Percentiles rank a stretch among this genome's conserved stretches.
Conservation (phyloP, 2,329 filamentous ascomycete species). For the Venturia pyrina region DNA sequence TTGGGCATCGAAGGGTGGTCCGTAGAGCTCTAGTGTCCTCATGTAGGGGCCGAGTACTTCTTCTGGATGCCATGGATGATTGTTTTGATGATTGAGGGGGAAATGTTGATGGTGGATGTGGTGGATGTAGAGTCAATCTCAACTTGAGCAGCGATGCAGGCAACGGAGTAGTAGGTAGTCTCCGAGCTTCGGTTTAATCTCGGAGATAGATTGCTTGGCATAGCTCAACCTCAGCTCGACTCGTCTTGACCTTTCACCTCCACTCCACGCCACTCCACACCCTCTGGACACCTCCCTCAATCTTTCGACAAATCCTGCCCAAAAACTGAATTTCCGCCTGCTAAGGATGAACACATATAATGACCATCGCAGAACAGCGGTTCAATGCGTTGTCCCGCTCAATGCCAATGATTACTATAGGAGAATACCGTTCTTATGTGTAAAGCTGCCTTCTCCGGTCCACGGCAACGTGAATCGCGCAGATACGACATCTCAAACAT, state of each 20-base stretch:
- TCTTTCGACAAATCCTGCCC: too few species aligned
- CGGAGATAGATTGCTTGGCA: neutral
- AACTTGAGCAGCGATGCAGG: too few species aligned
- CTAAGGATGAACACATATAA: too few species aligned
- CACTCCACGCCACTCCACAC: neutral
- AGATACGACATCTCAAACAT: neutral
- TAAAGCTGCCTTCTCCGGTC: too few species aligned
- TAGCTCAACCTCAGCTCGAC: neutral
- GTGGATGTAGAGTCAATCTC: neutral
- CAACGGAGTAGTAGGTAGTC: too few species aligned
- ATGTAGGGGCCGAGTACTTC: neutral
- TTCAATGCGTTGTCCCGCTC: too few species aligned
- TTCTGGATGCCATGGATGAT: conserved; percentile 4
- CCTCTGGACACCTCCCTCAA: neutral
- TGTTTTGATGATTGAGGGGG: neutral
- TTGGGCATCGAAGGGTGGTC: neutral
- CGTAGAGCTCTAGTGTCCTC: neutral
- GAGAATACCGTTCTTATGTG: too few species aligned
- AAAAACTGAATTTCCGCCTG: too few species aligned
- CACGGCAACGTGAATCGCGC: neutral
- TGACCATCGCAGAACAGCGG: too few species aligned
- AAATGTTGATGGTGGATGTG: neutral
- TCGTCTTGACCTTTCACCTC: neutral
- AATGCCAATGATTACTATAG: too few species aligned
- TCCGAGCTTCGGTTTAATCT: neutral